Evolutionary conservation across 140 eudicot genomes (phyloP), one percentile per base, ranked within the genome.

Genomic region (Oenanthe javanica): DNA sequence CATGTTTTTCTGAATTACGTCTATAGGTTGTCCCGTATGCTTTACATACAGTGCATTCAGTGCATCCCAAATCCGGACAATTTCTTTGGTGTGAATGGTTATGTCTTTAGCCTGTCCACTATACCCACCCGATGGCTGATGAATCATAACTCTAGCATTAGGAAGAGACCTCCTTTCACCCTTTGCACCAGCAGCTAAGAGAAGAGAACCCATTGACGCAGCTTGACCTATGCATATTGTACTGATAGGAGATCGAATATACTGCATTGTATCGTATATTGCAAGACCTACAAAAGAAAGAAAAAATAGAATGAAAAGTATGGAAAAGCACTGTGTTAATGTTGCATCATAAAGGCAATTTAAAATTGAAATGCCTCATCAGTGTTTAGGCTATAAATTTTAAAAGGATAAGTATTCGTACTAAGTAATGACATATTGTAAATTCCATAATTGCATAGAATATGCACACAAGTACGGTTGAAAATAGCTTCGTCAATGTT

Each of bases 41-140:
- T 94, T 94, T 18, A 85, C 14, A 82, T 94, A 94, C 81, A 94
- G 83, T 18, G 76, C 89, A 81, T 94, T 94, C 52, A 94, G 82
- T 21, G 90, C 70, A 80, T 94, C 98, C 98, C 97, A 92, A 76
- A 94, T 91, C 61, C 98, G 97, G 77, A 94, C 84, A 79, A 94
- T 94, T 72, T 94, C 92, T 73, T 92, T 91, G 19, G 97, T 94
- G 88, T 94, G 98, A 77, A 94, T 94, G 54, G 91, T 88, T 77
- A 93, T 83, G 82, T 93, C 98, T 85, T 90, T 90, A 74, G 98
- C 96, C 79, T 93, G 97, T 64, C 96, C 98, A 81, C 97, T 93
- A 81, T 91, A 90, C 76, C 97, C 98, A 77, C 97, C 98, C 3
- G 97, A 91, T 48, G 98, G 98, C 81, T 93, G 98, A 85, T 93